phyloP scores from a whole-genome alignment of 257 asterid species.

The Petunia axillaris region DNA sequence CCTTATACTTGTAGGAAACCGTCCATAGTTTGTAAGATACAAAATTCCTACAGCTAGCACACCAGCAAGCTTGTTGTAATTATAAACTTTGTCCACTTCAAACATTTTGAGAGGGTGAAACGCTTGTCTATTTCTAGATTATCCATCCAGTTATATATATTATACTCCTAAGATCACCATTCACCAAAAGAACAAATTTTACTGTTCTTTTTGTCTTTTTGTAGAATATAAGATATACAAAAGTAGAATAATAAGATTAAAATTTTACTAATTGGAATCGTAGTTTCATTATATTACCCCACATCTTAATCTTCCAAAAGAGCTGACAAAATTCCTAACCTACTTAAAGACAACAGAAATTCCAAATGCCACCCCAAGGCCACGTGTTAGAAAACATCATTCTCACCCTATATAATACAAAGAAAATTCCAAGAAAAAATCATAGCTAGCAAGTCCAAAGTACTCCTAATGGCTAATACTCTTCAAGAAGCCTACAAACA shows the following conservation, averaged over 20 bases:
- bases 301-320: not conserved
- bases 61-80: no score
- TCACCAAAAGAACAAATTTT: not conserved
- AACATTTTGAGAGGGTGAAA: no score
- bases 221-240: no score
- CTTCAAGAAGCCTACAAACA: constrained; percentile 60
- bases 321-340: not conserved
- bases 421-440: constrained; percentile 16
- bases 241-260: no score
- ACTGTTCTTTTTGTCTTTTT: no score
- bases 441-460: not conserved
- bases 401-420: not conserved
- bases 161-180: not conserved
- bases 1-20: no score
- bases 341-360: not conserved
- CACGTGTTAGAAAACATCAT: not conserved
- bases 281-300: not conserved
- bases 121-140: no score
- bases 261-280: no score
- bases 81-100: no score
- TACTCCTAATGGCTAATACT: constrained; percentile 34
- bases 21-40: no score
- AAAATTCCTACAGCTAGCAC: no score
- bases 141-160: no score
- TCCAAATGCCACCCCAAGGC: not conserved